Evolutionary conservation across 2,329 filamentous ascomycete species (phyloP), one percentile per base, ranked within the genome.

Genomic region (Ceratocystis ficicola): DNA sequence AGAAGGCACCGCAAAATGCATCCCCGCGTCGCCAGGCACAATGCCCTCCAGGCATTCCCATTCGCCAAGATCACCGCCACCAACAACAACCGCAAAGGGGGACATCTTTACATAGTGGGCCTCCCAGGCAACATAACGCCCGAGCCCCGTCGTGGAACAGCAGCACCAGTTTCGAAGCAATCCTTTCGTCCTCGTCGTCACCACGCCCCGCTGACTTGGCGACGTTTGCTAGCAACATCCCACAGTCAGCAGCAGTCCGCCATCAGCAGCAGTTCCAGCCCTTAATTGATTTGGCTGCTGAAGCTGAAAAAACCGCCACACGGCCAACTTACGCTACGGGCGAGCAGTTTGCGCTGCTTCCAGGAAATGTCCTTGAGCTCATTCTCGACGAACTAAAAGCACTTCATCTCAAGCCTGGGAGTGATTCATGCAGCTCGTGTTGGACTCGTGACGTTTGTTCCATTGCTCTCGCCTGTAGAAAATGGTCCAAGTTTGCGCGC

Each of bases 371-470:
- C 1, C 72, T 86, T 59, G 77, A 80, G 63, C 73, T 83, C 44
- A 80, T 86, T n/a, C 70, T 86, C 44, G 77, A 77, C 48, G 77
- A 80, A 65, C 73, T 87, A 20, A 81, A 78, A 70, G 74, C 76
- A 46, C 71, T 78, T 15, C 84, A 87, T 70, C 71, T 85, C 12
- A 73, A 72, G 5, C 71, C 73, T 15, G 74, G 74, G 2, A 81
- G 78, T 69, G 73, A 74, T 44, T 84, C 82, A 72, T 86, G 84
- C 71, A 78, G 83, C 17, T 86, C 84, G 20, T 86, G 84, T 72
- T 85, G 82, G 81, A 84, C 85, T 81, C 77, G 84, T 62, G 83
- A 87, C 70, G 73, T 80, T 36, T 81, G 79, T 69, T 78, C 77
- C 52, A 72, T 85, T 50, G 77, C 79, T 10, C 66, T 83, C 10